Base-by-base conservation (phyloP, 495 filamentous ascomycete genomes). In the Achaetomiella virescens region DNA sequence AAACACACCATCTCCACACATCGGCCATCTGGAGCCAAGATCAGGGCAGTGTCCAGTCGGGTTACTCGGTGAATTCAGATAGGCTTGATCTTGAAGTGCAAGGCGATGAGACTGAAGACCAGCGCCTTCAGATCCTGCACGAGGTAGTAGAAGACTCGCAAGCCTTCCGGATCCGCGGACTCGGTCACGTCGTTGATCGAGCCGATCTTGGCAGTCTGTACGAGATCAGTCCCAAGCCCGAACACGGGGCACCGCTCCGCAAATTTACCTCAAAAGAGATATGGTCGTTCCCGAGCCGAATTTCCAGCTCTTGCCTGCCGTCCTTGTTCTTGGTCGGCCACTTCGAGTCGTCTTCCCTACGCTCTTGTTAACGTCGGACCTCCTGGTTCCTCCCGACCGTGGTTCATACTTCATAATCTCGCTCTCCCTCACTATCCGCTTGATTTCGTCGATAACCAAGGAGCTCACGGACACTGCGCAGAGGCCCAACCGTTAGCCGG, bases 301-400 rank as follows among this genome's bases (percentile, higher is more conserved):
- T 97, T 69, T 99, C 95, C 48, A 99, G 79, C 73, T 99, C 95
- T 65, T 97, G 95, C 49, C 92, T 83, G 40, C 95, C 95, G 67
- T 99, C 95, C 75, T 97, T 97, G 75, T 97, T 97, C 81, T 97
- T 99, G 71, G 91, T 89, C 1, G 95, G 95, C 95, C 95, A 99
- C 72, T 96, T 96, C n/a, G 83, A 85, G 65, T 99, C 95, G 66
- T 97, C 93, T 82, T 99, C 95, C 80, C 90, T 96, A 62, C 57
- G 27, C 17, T 18, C 14, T 37, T 29, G 48, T 78, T 57, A 78
- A 68, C 58, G n/a, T 21, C 35, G 14, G 22, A 11, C 9, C 14
- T 10, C 3, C n/a, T 41, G 21, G 9, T 35, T 27, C 31, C 1
- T 31, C 24, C 6, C 15, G 17, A 14, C 21, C 45, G 41, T n/a